Conservation (phyloP, 768 basidiomycete genomes). For the Lactifluus pinguis region DNA sequence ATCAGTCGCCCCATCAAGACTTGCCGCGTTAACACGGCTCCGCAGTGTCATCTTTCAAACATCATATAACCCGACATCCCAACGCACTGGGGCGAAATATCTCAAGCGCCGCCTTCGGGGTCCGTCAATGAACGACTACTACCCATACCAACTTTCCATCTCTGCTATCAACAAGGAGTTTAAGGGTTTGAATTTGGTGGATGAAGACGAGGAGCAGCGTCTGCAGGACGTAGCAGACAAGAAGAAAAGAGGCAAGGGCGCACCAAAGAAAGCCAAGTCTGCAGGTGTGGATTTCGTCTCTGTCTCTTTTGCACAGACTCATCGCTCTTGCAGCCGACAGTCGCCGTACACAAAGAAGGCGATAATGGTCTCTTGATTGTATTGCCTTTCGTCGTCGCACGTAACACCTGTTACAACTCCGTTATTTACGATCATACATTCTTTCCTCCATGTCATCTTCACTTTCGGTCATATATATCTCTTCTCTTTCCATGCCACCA, state of each 20-base stretch:
- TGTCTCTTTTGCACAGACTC: not conserved
- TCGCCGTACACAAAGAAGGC: constrained; percentile 40
- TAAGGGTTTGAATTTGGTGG: constrained; percentile 36
- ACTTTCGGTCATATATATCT: not conserved
- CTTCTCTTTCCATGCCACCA: not conserved
- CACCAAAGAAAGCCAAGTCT: constrained; percentile 70
- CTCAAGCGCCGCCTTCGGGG: constrained; percentile 74
- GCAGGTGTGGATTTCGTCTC: constrained; percentile 39
- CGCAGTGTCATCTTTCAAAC: constrained; percentile 79
- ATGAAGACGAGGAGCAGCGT: constrained; percentile 60
- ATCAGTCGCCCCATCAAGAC: constrained; percentile 37
- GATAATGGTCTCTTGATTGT: constrained; percentile 18
- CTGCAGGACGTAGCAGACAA: constrained; percentile 57
- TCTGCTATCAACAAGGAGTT: constrained; percentile 34
- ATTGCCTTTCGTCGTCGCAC: not conserved
- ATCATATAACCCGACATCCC: constrained; percentile 71
- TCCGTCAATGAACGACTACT: constrained; percentile 80
- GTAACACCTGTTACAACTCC: not conserved
- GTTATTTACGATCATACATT: not conserved
- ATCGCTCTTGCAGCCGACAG: constrained; percentile 36
- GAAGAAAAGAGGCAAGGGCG: constrained; percentile 73
- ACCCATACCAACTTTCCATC: constrained; percentile 55
- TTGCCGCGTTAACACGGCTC: constrained; percentile 53
- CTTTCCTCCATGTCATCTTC: constrained; percentile 4
- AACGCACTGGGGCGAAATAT: constrained; percentile 89